These are phyloP conservation scores for Fomitopsis pulvina DNA, from an alignment of 768 basidiomycete genomes.

Conservation along the genomic window DNA sequence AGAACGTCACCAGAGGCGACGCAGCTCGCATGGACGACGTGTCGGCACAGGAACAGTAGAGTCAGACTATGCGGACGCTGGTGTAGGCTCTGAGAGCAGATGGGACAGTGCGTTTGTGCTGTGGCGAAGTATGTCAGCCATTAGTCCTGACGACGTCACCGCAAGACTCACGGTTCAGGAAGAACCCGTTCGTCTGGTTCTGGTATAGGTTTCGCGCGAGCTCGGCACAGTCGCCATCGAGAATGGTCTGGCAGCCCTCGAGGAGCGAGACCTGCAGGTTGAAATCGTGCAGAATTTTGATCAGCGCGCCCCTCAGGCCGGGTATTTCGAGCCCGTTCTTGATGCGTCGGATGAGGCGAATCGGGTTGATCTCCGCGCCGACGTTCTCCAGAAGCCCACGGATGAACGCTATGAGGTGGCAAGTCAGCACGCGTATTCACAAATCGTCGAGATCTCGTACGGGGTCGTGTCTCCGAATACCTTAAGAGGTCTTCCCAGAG, in stretches of 20 bases:
- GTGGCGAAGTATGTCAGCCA: not conserved
- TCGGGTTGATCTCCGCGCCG: constrained; percentile 92
- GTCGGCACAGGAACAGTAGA: constrained; percentile 81
- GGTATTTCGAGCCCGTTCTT: constrained; percentile 96
- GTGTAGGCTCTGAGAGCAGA: constrained; percentile 58
- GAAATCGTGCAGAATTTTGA: constrained; percentile 96
- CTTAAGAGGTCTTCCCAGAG: constrained; percentile 95
- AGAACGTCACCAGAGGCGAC: constrained; percentile 60
- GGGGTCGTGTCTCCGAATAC: constrained; percentile 90
- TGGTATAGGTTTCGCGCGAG: constrained; percentile 62
- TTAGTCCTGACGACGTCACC: constrained; percentile 1
- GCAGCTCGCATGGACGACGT: constrained; percentile 79
- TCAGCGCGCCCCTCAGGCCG: constrained; percentile 86
- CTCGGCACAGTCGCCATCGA: constrained; percentile 75
- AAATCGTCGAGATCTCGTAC: constrained; percentile 29
- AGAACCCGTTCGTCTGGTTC: constrained; percentile 77
- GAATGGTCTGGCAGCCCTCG: constrained; percentile 85
- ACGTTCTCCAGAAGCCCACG: constrained; percentile 93
- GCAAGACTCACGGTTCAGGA: constrained; percentile 55
- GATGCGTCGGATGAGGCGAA: constrained; percentile 89
- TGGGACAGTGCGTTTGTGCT: constrained; percentile 61
- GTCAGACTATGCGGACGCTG: constrained; percentile 53
- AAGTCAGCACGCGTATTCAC: not conserved
- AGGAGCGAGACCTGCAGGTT: constrained; percentile 90
- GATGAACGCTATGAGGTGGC: constrained; percentile 65